Conservation (phyloP, 768 basidiomycete genomes). For the Butyriboletus loyo region DNA sequence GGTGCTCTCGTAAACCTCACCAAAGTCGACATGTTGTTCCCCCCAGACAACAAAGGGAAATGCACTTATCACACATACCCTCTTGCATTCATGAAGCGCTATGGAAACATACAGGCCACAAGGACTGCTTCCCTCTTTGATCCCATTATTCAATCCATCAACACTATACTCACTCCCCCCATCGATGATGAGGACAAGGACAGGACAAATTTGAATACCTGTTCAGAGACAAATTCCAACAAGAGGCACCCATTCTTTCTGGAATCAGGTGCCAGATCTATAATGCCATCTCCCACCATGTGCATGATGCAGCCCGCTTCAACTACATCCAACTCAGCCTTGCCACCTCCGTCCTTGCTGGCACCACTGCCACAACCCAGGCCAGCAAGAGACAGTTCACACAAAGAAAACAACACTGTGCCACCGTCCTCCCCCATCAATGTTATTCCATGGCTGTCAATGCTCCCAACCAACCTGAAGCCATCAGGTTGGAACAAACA, state of each 20-base stretch:
- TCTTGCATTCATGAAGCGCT: no score
- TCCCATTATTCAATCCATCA: no score
- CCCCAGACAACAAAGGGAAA: background rate
- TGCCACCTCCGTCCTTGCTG: background rate
- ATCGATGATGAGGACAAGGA: no score
- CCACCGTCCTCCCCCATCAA: background rate
- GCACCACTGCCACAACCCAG: background rate
- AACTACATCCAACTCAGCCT: constrained; percentile 5
- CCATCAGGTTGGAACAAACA: background rate
- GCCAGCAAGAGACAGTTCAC: background rate
- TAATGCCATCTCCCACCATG: background rate
- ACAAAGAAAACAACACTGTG: background rate
- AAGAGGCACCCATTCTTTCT: background rate
- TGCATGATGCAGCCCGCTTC: background rate
- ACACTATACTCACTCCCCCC: background rate
- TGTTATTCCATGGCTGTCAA: background rate
- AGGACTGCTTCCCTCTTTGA: no score
- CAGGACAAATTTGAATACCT: no score
- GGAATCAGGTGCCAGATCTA: no score
- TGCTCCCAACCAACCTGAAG: background rate
- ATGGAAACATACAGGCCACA: no score
- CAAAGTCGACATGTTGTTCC: background rate
- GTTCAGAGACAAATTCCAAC: no score
- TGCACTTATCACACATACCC: no score
- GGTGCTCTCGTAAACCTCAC: background rate